Conservation (phyloP, 1,284 basidiomycete genomes). For the Megacollybia platyphylla region DNA sequence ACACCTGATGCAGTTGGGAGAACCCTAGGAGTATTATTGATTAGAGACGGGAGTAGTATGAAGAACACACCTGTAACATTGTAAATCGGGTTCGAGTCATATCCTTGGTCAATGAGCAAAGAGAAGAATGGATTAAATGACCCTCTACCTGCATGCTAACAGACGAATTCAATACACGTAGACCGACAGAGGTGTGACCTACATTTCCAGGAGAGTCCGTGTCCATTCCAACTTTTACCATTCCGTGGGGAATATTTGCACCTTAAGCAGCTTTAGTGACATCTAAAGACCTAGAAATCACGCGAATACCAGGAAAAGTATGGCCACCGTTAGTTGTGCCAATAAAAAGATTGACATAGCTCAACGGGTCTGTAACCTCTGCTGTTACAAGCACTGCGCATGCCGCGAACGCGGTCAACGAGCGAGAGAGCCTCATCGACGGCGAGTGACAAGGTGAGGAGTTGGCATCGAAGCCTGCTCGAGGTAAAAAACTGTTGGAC, state of each 20-base stretch:
- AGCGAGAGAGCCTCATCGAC: no score
- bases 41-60: not conserved
- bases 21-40: slow-evolving; percentile 19
- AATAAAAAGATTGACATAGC: slow-evolving; percentile 42
- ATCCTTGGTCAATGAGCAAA: slow-evolving; percentile 15
- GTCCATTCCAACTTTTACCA: slow-evolving; percentile 55
- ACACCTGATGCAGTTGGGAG: slow-evolving; percentile 44
- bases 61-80: slow-evolving; percentile 28
- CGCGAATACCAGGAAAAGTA: slow-evolving; percentile 38
- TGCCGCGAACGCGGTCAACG: no score
- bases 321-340: slow-evolving; percentile 39
- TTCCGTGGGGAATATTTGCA: slow-evolving; percentile 53
- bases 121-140: no score
- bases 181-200: slow-evolving; percentile 7
- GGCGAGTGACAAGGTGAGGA: no score
- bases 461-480: no score
- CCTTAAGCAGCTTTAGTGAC: slow-evolving; percentile 17
- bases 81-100: slow-evolving; percentile 35
- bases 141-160: slow-evolving; percentile 32
- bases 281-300: slow-evolving; percentile 1
- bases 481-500: no score
- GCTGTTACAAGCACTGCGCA: no score
- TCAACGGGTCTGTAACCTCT: slow-evolving; percentile 18
- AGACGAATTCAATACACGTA: not conserved
- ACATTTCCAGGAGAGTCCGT: slow-evolving; percentile 52